These are phyloP conservation scores for Phialophora tarda DNA, from an alignment of 2,329 filamentous ascomycete species.

Conservation along the genomic window DNA sequence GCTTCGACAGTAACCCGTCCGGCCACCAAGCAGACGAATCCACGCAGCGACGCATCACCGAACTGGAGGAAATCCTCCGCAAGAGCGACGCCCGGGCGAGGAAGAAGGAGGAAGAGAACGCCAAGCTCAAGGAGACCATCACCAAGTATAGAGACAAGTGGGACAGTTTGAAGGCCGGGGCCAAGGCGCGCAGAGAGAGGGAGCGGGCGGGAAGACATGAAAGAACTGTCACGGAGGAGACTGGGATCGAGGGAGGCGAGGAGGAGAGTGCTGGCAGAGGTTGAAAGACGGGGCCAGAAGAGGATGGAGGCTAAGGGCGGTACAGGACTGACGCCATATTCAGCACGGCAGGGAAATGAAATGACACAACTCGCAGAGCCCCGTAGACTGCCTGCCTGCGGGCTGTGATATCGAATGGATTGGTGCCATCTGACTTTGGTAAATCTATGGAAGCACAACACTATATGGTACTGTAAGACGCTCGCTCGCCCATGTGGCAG, in stretches of 20 bases:
- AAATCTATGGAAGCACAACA: neutral
- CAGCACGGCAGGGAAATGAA: too few species aligned
- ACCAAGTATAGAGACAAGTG: conserved; percentile 67
- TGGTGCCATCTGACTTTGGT: neutral
- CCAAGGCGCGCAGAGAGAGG: conserved; percentile 53
- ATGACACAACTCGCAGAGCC: neutral
- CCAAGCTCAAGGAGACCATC: conserved; percentile 62
- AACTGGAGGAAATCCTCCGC: conserved; percentile 71
- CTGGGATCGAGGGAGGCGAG: conserved; percentile 5
- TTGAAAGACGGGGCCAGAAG: neutral
- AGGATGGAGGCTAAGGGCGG: neutral
- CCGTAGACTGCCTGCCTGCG: neutral
- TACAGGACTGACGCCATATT: neutral
- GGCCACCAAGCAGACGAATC: conserved; percentile 53
- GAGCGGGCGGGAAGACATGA: conserved; percentile 24
- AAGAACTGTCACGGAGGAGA: conserved; percentile 10
- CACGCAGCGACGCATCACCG: conserved; percentile 60
- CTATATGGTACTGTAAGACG: neutral
- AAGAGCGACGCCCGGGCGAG: conserved; percentile 66
- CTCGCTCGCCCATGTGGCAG: neutral
- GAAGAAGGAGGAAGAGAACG: conserved; percentile 65
- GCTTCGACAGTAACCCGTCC: conserved; percentile 5
- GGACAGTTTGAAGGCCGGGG: conserved; percentile 72
- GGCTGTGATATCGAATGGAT: neutral
- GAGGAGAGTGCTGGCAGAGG: conserved; percentile 5